phyloP scores from a whole-genome alignment of 192 early-diverging fungal genomes.

The Coemansia sp. region DNA sequence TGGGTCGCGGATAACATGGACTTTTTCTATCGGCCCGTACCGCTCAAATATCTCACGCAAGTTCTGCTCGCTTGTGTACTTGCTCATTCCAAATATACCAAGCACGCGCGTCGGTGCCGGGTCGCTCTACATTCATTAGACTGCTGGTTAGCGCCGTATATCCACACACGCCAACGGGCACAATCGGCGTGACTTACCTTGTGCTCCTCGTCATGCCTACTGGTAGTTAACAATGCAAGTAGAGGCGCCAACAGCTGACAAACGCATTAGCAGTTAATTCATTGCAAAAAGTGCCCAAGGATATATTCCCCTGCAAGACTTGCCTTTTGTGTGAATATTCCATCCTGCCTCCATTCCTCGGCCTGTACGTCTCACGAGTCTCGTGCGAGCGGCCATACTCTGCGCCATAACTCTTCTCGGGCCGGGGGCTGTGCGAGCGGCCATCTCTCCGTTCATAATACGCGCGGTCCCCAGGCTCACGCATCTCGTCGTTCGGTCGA shows the following conservation, averaged over 20 bases:
- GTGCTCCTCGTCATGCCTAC: constrained; percentile 10
- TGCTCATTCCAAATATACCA: constrained; percentile 56
- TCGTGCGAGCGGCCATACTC: constrained; percentile 1
- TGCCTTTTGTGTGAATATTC: constrained; percentile 18
- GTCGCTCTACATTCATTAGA: constrained; percentile 15
- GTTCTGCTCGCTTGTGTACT: constrained; percentile 42
- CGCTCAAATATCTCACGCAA: constrained; percentile 38
- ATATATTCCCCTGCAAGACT: neutral
- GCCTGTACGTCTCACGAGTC: neutral
- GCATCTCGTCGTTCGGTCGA: neutral
- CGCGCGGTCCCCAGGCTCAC: neutral
- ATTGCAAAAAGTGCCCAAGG: neutral
- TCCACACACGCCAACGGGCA: neutral
- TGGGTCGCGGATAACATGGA: constrained; percentile 49
- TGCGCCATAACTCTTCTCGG: neutral
- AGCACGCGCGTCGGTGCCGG: constrained; percentile 39
- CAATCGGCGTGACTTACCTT: constrained; percentile 16
- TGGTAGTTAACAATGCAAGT: constrained; percentile 2
- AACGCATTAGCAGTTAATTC: neutral
- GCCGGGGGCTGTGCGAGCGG: constrained; percentile 27
- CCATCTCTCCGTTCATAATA: constrained; percentile 11
- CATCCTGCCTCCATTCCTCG: neutral
- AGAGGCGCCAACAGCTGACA: neutral
- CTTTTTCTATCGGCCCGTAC: constrained; percentile 34
- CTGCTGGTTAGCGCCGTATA: neutral